Evolutionary conservation across 164 flowering plant genomes (phyloP), one percentile per base, ranked within the genome.

Genomic region (Nymphaea thermarum): DNA sequence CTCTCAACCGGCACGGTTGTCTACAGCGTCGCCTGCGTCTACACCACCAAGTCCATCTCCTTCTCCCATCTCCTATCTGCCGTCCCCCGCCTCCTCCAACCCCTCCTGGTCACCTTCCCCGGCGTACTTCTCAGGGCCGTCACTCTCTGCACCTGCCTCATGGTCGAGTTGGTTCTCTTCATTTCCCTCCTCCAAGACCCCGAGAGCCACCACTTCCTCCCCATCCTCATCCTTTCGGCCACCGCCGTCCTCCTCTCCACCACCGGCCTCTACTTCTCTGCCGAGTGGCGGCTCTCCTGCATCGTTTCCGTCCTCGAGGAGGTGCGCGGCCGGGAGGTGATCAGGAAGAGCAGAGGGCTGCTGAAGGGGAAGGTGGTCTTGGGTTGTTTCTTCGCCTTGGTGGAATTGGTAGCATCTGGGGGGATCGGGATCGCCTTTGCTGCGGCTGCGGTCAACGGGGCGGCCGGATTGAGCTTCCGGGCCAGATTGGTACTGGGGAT

Each of bases 11-110:
- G 17, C 51, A 5, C 44, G 47, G 16, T 42, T 4, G 43, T 64
- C 44, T 64, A 42, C 44, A 15, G 44, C 0, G 66, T 64, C 51
- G 51, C 66, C 44, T 64, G 44, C 15, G 7, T 42, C 66, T 64
- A 64, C 66, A 66, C 68, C 7, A 42, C 68, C 68, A 53, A 53
- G 15, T 53, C 18, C 42, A 65, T 44, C 67, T 17, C 53, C 55
- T 65, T 64, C 66, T 64, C 66, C 43, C 6, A 43, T 14, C 43
- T 42, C 16, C 43, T 64, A 18, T 4, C 6, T n/a, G 51, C 51
- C 25, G 4, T 65, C 67, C 60, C 67, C 45, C 16, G 44, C 36
- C 36, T 53, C 16, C 41, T 18, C 62, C 5, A 42, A 3, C 43
- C 43, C 15, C 66, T 64, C 66, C 42, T 64, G 3, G 4, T 43